These are phyloP conservation scores for Cordyceps cateniannulata DNA, from an alignment of 2,329 filamentous ascomycete species.

Conservation along the genomic window DNA sequence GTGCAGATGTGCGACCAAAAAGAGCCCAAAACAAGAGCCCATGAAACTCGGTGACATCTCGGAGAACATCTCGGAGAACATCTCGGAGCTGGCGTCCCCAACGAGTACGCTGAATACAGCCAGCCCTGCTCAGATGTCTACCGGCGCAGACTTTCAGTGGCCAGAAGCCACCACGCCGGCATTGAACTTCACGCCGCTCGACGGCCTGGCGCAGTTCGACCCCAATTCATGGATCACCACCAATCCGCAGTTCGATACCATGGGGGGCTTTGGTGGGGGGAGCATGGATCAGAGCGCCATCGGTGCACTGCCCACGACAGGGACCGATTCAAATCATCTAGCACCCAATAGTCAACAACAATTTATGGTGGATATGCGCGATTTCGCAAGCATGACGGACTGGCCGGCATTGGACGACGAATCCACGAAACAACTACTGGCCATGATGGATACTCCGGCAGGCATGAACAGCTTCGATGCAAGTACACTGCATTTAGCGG, in stretches of 20 bases:
- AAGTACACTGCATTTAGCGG: neutral
- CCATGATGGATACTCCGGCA: conserved; percentile 1
- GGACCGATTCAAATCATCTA: neutral
- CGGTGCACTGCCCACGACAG: neutral
- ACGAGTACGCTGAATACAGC: neutral
- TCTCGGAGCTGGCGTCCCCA: neutral
- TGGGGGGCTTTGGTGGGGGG: neutral
- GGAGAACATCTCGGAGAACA: neutral
- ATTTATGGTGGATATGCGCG: neutral
- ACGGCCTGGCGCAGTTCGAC: neutral
- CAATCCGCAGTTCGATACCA: neutral
- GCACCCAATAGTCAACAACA: neutral
- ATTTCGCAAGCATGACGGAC: neutral
- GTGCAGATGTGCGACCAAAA: conserved; percentile 12
- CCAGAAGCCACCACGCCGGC: neutral
- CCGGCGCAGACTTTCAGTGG: neutral
- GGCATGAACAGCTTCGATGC: neutral
- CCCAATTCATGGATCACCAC: neutral
- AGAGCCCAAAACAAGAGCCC: conserved; percentile 6
- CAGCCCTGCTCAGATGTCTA: neutral
- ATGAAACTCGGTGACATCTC: neutral
- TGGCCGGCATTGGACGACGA: conserved; percentile 8
- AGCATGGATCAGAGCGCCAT: neutral
- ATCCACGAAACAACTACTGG: neutral
- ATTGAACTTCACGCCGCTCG: neutral